Percentiles rank a stretch among this genome's conserved stretches.
These are phyloP conservation scores for Lophium mytilinum DNA, from an alignment of 495 filamentous ascomycete species.

Conservation along the genomic window DNA sequence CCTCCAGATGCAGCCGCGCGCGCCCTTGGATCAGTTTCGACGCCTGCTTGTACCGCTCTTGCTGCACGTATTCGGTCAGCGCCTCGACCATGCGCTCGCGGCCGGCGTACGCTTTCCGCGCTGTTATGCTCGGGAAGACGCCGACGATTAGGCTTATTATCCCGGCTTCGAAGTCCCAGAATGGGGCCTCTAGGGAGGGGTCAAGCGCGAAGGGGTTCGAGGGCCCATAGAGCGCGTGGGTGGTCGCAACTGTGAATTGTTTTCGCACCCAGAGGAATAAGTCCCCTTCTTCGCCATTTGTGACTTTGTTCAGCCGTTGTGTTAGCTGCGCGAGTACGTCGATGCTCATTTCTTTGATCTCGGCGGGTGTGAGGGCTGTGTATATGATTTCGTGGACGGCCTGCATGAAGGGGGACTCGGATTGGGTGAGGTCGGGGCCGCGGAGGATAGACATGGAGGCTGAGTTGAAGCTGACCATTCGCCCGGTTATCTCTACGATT, in stretches of 20 bases:
- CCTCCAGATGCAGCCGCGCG: constrained; percentile 3
- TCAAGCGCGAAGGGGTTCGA: constrained; percentile 27
- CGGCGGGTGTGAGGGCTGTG: constrained; percentile 7
- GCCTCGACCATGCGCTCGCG: constrained; percentile 23
- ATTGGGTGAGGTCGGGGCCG: constrained; percentile 9
- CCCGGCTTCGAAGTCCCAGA: constrained; percentile 28
- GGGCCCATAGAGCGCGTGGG: constrained; percentile 25
- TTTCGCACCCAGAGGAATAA: constrained; percentile 9
- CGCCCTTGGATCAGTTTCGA: constrained; percentile 22
- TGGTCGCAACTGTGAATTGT: constrained; percentile 4
- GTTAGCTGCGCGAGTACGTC: constrained; percentile 21
- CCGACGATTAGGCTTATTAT: constrained; percentile 14
- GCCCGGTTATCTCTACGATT: constrained; percentile 15
- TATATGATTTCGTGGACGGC: constrained; percentile 23
- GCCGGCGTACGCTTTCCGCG: constrained; percentile 21
- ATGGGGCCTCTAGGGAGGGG: constrained; percentile 18
- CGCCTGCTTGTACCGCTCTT: constrained; percentile 10
- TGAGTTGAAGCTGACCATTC: constrained; percentile 21
- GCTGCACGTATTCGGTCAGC: constrained; percentile 22
- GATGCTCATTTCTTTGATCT: constrained; percentile 36
- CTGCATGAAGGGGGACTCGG: constrained; percentile 12
- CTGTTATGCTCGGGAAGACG: constrained; percentile 18
- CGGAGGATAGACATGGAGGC: constrained; percentile 12
- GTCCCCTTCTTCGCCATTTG: constrained; percentile 3
- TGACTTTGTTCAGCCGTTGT: constrained; percentile 7